Evolutionary conservation across 768 basidiomycete genomes (phyloP), one percentile per base, ranked within the genome.

Genomic region (Boletus sensibilis): DNA sequence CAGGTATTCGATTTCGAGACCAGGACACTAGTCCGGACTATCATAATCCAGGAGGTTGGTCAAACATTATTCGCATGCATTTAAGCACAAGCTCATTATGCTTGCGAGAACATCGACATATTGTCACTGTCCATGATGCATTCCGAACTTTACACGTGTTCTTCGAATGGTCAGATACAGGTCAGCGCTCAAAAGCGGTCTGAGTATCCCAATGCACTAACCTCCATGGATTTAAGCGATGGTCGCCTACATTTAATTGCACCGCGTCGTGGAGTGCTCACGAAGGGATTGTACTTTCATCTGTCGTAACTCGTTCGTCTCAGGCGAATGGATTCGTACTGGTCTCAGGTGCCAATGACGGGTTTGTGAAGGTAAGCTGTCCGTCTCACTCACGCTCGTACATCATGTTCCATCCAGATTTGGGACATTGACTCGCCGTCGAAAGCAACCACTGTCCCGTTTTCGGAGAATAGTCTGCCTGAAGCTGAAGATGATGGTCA

Each of bases 1-100:
- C 88, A 89, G 60, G 87, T 98, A 5, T 84, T 92, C 74, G 95
- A 98, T 69, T 73, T 97, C 9, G 94, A 95, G 68, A 96, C 94
- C 0, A 87, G 85, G 60, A 92, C 93, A 0, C 76, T 91, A 37
- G 86, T 98, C 27, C 77, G 96, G 48, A 92, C 87, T 0, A 88
- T 98, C 53, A 87, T 94, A 18, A 87, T 91, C 1, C 86, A 92
- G 61, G 90, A 94, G 76, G 90, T 89, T 45, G 16, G 76, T 34
- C 25, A 31, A 52, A 11, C 3, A 43, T 33, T 11, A 0, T 45
- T 50, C 45, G 18, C 11, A 23, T 31, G 7, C 56, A 41, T 53
- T 25, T 9, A 21, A 41, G 23, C 10, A 41, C 10, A 42, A 40
- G 16, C 20, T 55, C 46, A 56, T 50, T 14, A 37, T 31, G 3